Conservation (phyloP, 495 filamentous ascomycete species). For the Usnea hakonensis region DNA sequence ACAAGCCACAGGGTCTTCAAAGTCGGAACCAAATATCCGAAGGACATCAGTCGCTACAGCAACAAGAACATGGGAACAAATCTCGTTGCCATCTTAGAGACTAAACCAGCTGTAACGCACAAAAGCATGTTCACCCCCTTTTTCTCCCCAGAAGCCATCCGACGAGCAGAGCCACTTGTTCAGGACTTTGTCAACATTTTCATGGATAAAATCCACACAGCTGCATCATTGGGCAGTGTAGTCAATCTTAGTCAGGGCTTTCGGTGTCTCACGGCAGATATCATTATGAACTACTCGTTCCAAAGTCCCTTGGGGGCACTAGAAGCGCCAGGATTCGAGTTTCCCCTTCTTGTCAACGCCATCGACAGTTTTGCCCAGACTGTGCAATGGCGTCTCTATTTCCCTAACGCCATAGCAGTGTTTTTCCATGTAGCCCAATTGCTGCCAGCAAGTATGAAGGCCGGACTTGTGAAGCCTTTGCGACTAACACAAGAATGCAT, state of each 20-base stretch:
- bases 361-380: not conserved
- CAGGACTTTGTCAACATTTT: not conserved
- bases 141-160: conserved; percentile 8
- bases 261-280: conserved; percentile 1
- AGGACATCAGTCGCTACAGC: not conserved
- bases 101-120: not conserved
- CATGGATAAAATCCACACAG: not conserved
- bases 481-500: not conserved
- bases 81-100: not conserved
- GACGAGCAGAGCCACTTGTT: not conserved
- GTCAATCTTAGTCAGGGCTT: conserved; percentile 1
- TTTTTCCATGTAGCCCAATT: not conserved
- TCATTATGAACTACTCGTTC: conserved; percentile 6
- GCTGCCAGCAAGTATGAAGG: not conserved
- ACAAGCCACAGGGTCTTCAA: not conserved
- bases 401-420: not conserved
- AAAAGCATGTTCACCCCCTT: not conserved
- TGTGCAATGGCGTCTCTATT: not conserved
- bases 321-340: conserved; percentile 3
- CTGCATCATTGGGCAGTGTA: not conserved
- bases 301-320: conserved; percentile 7
- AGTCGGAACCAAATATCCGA: not conserved
- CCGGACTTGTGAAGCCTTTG: not conserved
- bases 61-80: not conserved
- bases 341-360: not conserved